Conservation (phyloP, 192 early-diverging fungal species). For the Entrophospora sp. region DNA sequence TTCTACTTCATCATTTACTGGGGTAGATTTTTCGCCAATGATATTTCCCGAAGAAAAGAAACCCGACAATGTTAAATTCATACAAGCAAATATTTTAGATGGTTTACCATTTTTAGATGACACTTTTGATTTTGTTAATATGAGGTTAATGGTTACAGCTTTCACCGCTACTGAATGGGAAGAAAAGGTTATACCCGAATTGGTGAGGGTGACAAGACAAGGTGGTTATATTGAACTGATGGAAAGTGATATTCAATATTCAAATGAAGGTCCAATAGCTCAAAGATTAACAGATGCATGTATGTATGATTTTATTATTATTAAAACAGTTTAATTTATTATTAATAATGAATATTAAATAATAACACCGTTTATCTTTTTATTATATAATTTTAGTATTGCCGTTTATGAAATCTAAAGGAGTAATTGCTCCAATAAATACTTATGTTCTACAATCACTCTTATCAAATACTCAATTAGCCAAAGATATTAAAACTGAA, state of each 20-base stretch:
- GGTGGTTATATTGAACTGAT: constrained; percentile 22
- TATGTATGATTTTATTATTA: neutral
- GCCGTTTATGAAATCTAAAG: constrained; percentile 5
- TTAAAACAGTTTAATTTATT: neutral
- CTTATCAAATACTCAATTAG: neutral
- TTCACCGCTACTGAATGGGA: neutral
- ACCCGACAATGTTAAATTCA: constrained; percentile 12
- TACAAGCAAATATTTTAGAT: constrained; percentile 4
- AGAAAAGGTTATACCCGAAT: constrained; percentile 9
- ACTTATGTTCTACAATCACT: neutral
- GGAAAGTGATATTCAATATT: constrained; percentile 9
- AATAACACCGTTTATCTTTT: neutral
- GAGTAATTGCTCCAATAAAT: neutral
- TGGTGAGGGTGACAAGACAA: constrained; percentile 10
- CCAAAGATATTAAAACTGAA: neutral
- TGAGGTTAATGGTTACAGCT: constrained; percentile 2
- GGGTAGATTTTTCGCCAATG: constrained; percentile 27
- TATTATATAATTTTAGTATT: neutral
- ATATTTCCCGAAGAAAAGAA: constrained; percentile 15
- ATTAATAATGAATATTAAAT: neutral
- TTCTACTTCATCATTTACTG: constrained; percentile 21
- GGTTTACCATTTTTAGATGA: constrained; percentile 22
- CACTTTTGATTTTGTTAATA: constrained; percentile 23
- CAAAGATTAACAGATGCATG: neutral
- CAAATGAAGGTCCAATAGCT: constrained; percentile 5